Evolutionary conservation across 1,284 basidiomycete genomes (phyloP).

Genomic region (Cryptococcus sp.): DNA sequence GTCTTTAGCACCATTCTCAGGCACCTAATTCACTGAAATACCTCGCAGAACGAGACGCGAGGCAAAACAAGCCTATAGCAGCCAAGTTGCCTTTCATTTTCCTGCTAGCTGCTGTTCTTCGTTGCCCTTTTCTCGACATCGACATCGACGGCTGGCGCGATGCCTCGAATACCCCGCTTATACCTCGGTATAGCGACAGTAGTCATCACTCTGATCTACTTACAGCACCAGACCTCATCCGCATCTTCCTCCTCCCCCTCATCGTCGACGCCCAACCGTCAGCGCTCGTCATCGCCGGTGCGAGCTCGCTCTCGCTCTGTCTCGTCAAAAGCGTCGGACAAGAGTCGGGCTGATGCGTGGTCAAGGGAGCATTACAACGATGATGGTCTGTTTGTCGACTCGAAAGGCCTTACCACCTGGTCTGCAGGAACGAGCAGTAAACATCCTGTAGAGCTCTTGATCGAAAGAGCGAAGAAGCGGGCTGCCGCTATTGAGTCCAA

Average conservation of each 20-base stretch:
- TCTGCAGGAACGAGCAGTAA: background rate
- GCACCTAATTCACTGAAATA: too few species aligned
- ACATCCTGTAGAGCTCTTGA: slow-evolving; percentile 43
- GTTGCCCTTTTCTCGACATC: too few species aligned
- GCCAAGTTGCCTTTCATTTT: too few species aligned
- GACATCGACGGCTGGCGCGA: too few species aligned
- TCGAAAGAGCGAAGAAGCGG: slow-evolving; percentile 30
- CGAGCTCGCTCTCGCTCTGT: too few species aligned
- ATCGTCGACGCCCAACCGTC: background rate
- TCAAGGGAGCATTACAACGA: background rate
- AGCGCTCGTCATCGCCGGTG: too few species aligned
- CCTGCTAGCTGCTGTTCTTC: too few species aligned
- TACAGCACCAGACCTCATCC: background rate
- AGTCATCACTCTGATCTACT: background rate
- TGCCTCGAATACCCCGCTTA: too few species aligned
- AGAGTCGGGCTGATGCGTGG: background rate
- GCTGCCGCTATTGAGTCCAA: slow-evolving; percentile 27
- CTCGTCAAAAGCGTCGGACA: too few species aligned
- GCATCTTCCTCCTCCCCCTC: background rate
- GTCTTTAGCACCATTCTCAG: too few species aligned
- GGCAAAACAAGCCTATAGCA: too few species aligned
- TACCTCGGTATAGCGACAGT: background rate
- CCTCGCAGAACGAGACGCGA: too few species aligned
- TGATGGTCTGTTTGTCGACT: background rate
- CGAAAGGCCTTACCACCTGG: slow-evolving; percentile 11